A percentile compares a stretch with the other conserved stretches of the same genome.
Conservation (phyloP, 495 filamentous ascomycete species). For the Articulospora tetracladia region DNA sequence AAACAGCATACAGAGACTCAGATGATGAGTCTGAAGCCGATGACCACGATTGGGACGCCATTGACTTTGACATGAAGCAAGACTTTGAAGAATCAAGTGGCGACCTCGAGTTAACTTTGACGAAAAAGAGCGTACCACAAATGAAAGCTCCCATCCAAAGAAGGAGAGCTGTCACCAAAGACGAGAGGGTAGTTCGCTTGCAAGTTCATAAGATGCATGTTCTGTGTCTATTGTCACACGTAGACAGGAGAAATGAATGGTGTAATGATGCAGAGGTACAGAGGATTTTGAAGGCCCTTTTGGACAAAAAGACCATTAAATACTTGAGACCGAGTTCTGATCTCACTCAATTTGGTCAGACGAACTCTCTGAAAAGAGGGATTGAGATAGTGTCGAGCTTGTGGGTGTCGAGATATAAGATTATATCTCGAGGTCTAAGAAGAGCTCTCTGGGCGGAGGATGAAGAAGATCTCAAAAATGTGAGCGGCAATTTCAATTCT, state of each 20-base stretch:
- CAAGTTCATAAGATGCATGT: constrained; percentile 85
- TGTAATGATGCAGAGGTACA: constrained; percentile 75
- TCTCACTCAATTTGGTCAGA: constrained; percentile 64
- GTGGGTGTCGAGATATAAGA: constrained; percentile 62
- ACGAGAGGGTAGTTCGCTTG: constrained; percentile 67
- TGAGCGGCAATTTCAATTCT: constrained; percentile 25
- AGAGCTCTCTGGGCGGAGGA: constrained; percentile 70
- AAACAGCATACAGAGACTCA: constrained; percentile 21
- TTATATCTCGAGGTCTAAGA: constrained; percentile 67
- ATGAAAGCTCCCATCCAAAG: constrained; percentile 19
- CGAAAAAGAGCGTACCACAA: constrained; percentile 23
- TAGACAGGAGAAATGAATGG: constrained; percentile 75
- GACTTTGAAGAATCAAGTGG: constrained; percentile 30
- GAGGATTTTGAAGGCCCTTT: constrained; percentile 50
- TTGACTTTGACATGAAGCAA: constrained; percentile 32
- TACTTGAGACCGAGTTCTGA: constrained; percentile 61
- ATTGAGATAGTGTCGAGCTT: constrained; percentile 62
- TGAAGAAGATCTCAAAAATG: constrained; percentile 52
- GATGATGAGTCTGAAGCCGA: constrained; percentile 44
- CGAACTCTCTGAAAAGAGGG: constrained; percentile 73
- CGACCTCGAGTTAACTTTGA: constrained; percentile 24
- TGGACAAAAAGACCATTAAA: constrained; percentile 55
- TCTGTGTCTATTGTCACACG: constrained; percentile 74
- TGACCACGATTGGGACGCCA: constrained; percentile 71
- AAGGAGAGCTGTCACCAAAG: constrained; percentile 45